These are phyloP conservation scores for Leptographium lundbergii DNA, from an alignment of 2,329 filamentous ascomycete genomes.

Conservation along the genomic window DNA sequence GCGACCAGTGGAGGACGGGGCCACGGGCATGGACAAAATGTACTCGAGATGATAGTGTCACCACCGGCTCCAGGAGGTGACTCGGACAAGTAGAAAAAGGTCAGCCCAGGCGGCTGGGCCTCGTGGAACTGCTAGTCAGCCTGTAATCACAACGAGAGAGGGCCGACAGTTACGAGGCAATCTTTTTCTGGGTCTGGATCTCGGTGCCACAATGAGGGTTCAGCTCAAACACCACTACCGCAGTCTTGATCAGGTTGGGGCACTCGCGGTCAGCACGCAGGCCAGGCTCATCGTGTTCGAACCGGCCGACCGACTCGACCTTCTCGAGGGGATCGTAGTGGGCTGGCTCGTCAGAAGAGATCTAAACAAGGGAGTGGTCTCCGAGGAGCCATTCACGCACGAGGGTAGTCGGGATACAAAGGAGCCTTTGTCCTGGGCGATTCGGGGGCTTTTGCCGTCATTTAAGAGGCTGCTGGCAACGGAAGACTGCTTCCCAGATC, in stretches of 20 bases:
- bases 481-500: not conserved
- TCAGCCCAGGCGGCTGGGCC: slow-evolving; percentile 76
- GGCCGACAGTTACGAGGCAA: slow-evolving; percentile 10
- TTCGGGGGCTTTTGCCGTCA: slow-evolving; percentile 6
- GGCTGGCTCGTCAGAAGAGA: not conserved
- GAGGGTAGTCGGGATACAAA: slow-evolving; percentile 14
- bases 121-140: slow-evolving; percentile 30
- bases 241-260: slow-evolving; percentile 14
- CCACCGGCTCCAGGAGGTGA: slow-evolving; percentile 60
- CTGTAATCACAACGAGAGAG: not conserved
- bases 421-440: not conserved
- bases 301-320: slow-evolving; percentile 14
- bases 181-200: slow-evolving; percentile 12
- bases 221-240: slow-evolving; percentile 14
- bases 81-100: slow-evolving; percentile 81
- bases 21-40: slow-evolving; percentile 2
- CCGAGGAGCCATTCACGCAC: slow-evolving; percentile 4
- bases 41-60: slow-evolving; percentile 58
- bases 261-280: slow-evolving; percentile 13
- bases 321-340: slow-evolving; percentile 15
- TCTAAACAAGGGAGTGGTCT: not conserved
- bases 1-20: slow-evolving; percentile 27
- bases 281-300: slow-evolving; percentile 16
- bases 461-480: not conserved
- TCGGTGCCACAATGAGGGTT: slow-evolving; percentile 16